Evolutionary conservation across 164 flowering plant species (phyloP).

Genomic region (Nelumbo lutea): DNA sequence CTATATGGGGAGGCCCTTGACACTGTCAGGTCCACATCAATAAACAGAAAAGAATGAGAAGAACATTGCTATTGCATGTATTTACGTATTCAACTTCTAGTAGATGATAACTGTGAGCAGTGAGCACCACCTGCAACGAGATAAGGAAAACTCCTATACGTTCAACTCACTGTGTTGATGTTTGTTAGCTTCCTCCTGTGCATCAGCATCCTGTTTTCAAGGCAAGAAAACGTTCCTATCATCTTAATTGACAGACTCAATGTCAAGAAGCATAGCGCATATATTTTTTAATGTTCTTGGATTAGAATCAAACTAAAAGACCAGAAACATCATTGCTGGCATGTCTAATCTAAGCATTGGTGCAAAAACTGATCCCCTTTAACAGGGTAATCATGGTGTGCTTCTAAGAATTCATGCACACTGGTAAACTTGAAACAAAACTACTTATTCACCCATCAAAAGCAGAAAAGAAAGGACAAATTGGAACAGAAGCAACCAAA

Average conservation of each 20-base stretch:
- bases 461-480: too few relatives aligned
- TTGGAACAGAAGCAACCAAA: too few relatives aligned
- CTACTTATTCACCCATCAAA: too few relatives aligned
- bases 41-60: conserved; percentile 46
- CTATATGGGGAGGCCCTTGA: background rate
- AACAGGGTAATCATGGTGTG: too few relatives aligned
- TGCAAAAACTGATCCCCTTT: too few relatives aligned
- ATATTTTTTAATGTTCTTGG: too few relatives aligned
- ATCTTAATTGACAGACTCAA: background rate
- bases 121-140: conserved; percentile 9
- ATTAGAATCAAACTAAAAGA: too few relatives aligned
- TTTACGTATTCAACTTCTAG: conserved; percentile 21
- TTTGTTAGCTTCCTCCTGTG: conserved; percentile 11
- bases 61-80: conserved; percentile 26
- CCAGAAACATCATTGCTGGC: too few relatives aligned
- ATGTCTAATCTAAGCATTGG: too few relatives aligned
- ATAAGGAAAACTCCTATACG: conserved; percentile 14
- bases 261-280: background rate
- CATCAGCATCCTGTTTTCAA: conserved; percentile 18
- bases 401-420: too few relatives aligned
- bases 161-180: conserved; percentile 20
- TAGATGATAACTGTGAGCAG: conserved; percentile 1
- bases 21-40: conserved; percentile 1
- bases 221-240: background rate
- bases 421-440: too few relatives aligned